Evolutionary conservation across 805 yeast genomes (phyloP).

Genomic region (Debaryomyces prosopidis): DNA sequence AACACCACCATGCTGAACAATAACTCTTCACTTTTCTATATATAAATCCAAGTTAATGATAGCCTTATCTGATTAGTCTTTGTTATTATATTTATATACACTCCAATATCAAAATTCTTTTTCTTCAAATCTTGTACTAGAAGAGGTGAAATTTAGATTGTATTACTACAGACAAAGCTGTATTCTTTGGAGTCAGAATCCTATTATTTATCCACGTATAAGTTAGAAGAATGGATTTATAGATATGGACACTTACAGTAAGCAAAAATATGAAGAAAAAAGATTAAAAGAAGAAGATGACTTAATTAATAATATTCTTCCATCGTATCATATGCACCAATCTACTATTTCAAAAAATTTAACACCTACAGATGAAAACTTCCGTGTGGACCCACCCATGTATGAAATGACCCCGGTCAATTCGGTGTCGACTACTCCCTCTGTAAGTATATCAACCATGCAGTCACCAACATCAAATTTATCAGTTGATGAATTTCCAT

Average conservation of each 20-base stretch:
- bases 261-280: neutral
- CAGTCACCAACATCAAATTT: slow-evolving; percentile 8
- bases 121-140: no score
- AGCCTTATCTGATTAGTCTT: no score
- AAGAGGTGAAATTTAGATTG: no score
- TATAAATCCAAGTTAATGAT: no score
- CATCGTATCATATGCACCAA: slow-evolving; percentile 47
- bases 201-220: neutral
- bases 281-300: slow-evolving; percentile 16
- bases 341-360: slow-evolving; percentile 39
- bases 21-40: no score
- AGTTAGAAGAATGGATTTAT: neutral
- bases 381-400: slow-evolving; percentile 39
- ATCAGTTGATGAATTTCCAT: slow-evolving; percentile 13
- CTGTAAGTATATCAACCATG: slow-evolving; percentile 10
- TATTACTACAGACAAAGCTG: no score
- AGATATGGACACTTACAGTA: neutral
- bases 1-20: no score
- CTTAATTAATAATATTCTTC: slow-evolving; percentile 34
- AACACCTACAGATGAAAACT: slow-evolving; percentile 39
- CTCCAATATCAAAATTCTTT: no score
- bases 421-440: slow-evolving; percentile 10
- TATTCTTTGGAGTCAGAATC: neutral
- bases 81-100: no score
- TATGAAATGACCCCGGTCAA: slow-evolving; percentile 29